Evolutionary conservation across 139 green algal species (phyloP).

Genomic region (Klebsormidium nitens): DNA sequence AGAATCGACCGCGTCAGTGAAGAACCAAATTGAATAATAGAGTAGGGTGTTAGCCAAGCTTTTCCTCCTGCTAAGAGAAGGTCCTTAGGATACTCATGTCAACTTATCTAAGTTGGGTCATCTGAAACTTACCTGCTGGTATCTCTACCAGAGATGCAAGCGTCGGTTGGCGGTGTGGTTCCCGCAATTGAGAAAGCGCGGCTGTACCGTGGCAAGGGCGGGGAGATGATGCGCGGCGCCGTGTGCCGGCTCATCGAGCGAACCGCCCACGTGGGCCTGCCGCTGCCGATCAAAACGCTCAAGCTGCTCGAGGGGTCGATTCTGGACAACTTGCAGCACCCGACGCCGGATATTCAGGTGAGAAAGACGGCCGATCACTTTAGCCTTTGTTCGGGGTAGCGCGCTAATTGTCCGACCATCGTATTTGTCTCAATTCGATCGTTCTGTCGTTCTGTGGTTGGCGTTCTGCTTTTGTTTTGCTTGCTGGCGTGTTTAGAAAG

Average conservation of each 20-base stretch:
- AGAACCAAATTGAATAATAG: no score
- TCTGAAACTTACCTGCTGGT: no score
- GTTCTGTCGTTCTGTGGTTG: neutral
- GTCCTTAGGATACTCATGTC: no score
- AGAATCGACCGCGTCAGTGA: no score
- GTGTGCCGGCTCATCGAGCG: conserved; percentile 54
- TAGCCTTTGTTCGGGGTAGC: no score
- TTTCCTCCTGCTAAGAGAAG: no score
- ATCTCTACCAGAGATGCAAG: conserved; percentile 15
- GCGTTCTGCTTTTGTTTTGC: neutral
- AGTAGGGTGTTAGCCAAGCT: no score
- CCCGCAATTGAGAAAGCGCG: conserved; percentile 57
- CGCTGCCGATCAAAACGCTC: neutral
- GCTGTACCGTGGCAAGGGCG: conserved; percentile 83
- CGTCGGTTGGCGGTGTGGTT: conserved; percentile 31
- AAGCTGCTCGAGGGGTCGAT: neutral
- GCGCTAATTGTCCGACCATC: conserved; percentile 44
- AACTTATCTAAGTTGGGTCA: no score
- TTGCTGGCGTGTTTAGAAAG: neutral
- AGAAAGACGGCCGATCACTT: no score
- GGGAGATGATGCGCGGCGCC: conserved; percentile 79
- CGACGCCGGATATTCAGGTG: conserved; percentile 56
- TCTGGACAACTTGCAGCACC: conserved; percentile 4
- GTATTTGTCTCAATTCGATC: neutral
- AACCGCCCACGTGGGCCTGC: conserved; percentile 13